Conservation (phyloP, 78 protist genomes). For the Polysphondylium violaceum region DNA sequence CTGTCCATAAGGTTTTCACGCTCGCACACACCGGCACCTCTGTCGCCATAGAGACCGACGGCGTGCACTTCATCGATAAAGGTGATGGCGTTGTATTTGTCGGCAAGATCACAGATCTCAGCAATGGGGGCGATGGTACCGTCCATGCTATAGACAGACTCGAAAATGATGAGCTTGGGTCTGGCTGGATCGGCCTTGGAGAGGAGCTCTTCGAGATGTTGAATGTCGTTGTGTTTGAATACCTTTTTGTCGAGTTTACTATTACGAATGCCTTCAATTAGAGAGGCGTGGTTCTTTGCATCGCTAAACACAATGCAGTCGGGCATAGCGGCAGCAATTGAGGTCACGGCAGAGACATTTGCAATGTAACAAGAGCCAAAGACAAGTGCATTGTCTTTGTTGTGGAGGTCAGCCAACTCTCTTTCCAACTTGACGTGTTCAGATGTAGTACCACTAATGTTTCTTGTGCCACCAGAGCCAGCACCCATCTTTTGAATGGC, state of each 20-base stretch:
- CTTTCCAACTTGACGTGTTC: slow-evolving; percentile 87
- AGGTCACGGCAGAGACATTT: slow-evolving; percentile 90
- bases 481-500: slow-evolving; percentile 90
- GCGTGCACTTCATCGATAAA: slow-evolving; percentile 97
- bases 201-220: slow-evolving; percentile 89
- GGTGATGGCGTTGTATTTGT: slow-evolving; percentile 93
- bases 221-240: slow-evolving; percentile 93
- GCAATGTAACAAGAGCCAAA: slow-evolving; percentile 92
- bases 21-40: slow-evolving; percentile 95
- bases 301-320: slow-evolving; percentile 87
- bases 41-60: slow-evolving; percentile 94
- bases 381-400: slow-evolving; percentile 76
- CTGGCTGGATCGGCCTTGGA: slow-evolving; percentile 38
- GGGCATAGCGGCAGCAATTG: slow-evolving; percentile 87
- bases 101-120: slow-evolving; percentile 90
- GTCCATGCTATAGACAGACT: slow-evolving; percentile 95
- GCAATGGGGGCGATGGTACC: slow-evolving; percentile 95
- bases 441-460: slow-evolving; percentile 91
- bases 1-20: slow-evolving; percentile 82
- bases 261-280: slow-evolving; percentile 93
- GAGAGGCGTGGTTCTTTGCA: slow-evolving; percentile 94
- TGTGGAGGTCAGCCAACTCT: slow-evolving; percentile 90
- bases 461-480: slow-evolving; percentile 97
- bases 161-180: slow-evolving; percentile 93
- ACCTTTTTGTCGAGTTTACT: slow-evolving; percentile 75